phyloP scores from a whole-genome alignment of 805 yeast species.

The Candida orba region DNA sequence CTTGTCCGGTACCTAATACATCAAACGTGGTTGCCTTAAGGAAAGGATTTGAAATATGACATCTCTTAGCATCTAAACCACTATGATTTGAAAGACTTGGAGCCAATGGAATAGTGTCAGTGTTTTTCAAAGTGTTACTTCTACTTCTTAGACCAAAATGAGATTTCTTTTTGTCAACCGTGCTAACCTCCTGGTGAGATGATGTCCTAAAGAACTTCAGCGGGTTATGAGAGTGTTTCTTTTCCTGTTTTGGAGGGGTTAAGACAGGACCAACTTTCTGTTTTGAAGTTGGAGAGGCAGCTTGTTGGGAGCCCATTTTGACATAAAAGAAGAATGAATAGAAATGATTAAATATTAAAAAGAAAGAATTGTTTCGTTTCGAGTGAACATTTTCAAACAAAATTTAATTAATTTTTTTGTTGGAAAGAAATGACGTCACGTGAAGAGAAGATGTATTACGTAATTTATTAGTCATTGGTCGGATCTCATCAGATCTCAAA shows the following conservation, averaged over 20 bases:
- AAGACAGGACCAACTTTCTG: not conserved
- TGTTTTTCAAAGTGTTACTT: slow-evolving; percentile 2
- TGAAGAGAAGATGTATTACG: not conserved
- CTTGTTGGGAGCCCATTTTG: not conserved
- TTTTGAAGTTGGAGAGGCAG: not conserved
- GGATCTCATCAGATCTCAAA: no score
- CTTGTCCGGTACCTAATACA: slow-evolving; percentile 18
- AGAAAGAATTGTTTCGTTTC: no score
- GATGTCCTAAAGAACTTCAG: slow-evolving; percentile 5
- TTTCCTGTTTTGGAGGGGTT: not conserved
- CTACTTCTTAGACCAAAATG: slow-evolving; percentile 6
- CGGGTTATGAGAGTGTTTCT: slow-evolving; percentile 8
- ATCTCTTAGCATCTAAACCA: not conserved
- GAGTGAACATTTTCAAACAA: not conserved
- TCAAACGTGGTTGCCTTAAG: slow-evolving; percentile 4
- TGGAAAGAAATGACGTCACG: not conserved
- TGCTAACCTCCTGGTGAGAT: slow-evolving; percentile 4
- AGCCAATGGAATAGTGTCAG: not conserved
- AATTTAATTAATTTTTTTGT: not conserved
- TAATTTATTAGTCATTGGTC: not conserved
- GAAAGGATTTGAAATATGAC: slow-evolving; percentile 7
- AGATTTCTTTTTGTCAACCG: slow-evolving; percentile 1
- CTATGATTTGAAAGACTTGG: not conserved
- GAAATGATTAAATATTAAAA: no score
- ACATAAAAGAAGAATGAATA: no score